Evolutionary conservation across 2,329 filamentous ascomycete genomes (phyloP), one percentile per base, ranked within the genome.

Genomic region (Verticillium alfalfae): DNA sequence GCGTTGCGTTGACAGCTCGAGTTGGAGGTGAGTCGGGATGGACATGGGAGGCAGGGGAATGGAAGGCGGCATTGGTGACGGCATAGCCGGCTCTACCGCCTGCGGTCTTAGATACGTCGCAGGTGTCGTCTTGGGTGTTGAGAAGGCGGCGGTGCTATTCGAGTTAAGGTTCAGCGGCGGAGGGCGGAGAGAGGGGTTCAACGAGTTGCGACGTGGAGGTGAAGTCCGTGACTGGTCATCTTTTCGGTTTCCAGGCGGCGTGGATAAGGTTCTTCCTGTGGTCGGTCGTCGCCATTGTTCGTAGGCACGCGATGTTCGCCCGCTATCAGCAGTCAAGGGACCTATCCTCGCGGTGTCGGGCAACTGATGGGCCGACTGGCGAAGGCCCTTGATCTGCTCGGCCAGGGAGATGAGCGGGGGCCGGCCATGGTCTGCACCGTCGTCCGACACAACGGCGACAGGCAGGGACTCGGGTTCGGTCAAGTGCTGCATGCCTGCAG

Each of bases 31-130:
- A 1, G 86, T 88, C 3, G 85, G 86, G 34, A 88, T 79, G 0
- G 86, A 88, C 84, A 89, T 87, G 10, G 87, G 87, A 12, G 86
- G 86, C 0, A 88, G 76, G 6, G 86, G 86, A 61, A 88, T 85
- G 2, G 81, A 73, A 10, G 81, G 77, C 13, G 81, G 79, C 2
- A 86, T 79, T 1, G 82, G 81, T 7, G 83, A 83, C 0, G 79
- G 75, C 0, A 79, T 67, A 5, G 77, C 70, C 37, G 70, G 63
- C 52, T 70, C 71, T 37, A 65, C 69, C 61, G 61, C 60, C 22
- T 65, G 59, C 38, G 63, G 62, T 39, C 56, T 62, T 39, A n/a
- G 65, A 36, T 4, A 64, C 9, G 16, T 63, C 63, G 34, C n/a
- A 8, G 58, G 22, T 10, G 34, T n/a, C 68, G 68, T 41, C 15